Evolutionary conservation across 2,329 filamentous ascomycete species (phyloP), one percentile per base, ranked within the genome.

Genomic region (Fonsecaea erecta): DNA sequence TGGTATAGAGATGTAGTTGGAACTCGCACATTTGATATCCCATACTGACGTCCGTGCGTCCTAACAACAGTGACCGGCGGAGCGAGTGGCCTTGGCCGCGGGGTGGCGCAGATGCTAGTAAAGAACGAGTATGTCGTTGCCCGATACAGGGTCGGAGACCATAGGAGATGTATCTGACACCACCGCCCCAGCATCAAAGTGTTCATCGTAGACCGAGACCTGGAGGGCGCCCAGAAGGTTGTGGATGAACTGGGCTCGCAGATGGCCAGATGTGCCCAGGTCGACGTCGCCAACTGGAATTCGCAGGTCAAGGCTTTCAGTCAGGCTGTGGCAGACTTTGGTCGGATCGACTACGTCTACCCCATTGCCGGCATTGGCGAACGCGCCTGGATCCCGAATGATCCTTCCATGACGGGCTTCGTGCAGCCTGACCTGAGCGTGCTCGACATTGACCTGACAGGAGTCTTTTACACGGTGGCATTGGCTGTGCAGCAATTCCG

Each of bases 401-500:
- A 72, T 6, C 57, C 60, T 30, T 53, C 55, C 16, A 34, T 35
- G 18, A 59, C 40, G 2, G 60, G 64, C 5, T 81, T 79, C 52
- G 71, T 70, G 11, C 77, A 76, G 66, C 79, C 80, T 8, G 71
- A 81, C 67, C 61, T 81, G 46, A 68, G 52, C 2, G 74, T 75
- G 1, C 37, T 81, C 16, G 78, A 80, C 34, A 71, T 81, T 3
- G 76, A 81, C 68, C 62, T 81, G 52, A 78, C 74, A 16, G 80
- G 79, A 1, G 73, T 80, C n/a, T 53, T 81, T 51, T 80, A 78
- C 60, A 81, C 79, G 0, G 70, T 75, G 7, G 75, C 74, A 0
- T 71, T 81, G 21, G 78, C 78, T 4, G 70, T 81, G 1, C 79
- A 81, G 74, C 79, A 81, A 64, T 79, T 80, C 70, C 70, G 77